phyloP scores from a whole-genome alignment of 2,329 filamentous ascomycete genomes.

The Orbilia quercus region DNA sequence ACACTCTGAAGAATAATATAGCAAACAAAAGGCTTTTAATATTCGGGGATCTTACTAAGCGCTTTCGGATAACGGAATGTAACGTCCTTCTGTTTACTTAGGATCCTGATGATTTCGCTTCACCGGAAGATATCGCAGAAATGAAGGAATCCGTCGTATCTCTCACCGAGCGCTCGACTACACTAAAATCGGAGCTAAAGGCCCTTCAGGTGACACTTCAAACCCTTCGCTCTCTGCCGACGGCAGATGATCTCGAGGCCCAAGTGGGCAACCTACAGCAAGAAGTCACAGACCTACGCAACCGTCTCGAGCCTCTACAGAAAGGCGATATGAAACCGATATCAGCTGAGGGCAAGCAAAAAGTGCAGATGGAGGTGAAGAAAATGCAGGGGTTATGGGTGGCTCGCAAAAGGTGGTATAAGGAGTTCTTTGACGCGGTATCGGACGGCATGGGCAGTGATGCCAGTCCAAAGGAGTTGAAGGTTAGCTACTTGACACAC shows the following conservation, averaged over 20 bases:
- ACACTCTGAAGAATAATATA: slow-evolving; percentile 12
- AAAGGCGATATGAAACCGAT: slow-evolving; percentile 56
- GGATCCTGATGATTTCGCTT: slow-evolving; percentile 66
- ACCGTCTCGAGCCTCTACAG: slow-evolving; percentile 55
- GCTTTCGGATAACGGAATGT: slow-evolving; percentile 37
- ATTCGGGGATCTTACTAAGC: slow-evolving; percentile 20
- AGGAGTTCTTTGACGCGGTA: slow-evolving; percentile 59
- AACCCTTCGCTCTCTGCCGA: slow-evolving; percentile 58
- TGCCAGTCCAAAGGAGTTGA: slow-evolving; percentile 57
- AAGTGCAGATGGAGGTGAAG: slow-evolving; percentile 56
- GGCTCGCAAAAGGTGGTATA: slow-evolving; percentile 58
- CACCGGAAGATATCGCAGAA: slow-evolving; percentile 66
- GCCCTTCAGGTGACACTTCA: slow-evolving; percentile 58
- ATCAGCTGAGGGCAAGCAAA: slow-evolving; percentile 58
- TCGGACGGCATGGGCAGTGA: slow-evolving; percentile 55
- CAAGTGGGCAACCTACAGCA: slow-evolving; percentile 56
- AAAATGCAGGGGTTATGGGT: slow-evolving; percentile 56
- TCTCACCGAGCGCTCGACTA: slow-evolving; percentile 58
- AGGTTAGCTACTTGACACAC: slow-evolving; percentile 47
- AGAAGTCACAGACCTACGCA: slow-evolving; percentile 56
- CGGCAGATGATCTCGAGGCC: slow-evolving; percentile 56
- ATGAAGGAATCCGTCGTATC: slow-evolving; percentile 67
- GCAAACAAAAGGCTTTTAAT: background rate
- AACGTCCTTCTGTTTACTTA: slow-evolving; percentile 61
- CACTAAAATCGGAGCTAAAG: slow-evolving; percentile 59